phyloP scores from a whole-genome alignment of 164 flowering plant species.

The grape (Vitis vinifera) region DNA sequence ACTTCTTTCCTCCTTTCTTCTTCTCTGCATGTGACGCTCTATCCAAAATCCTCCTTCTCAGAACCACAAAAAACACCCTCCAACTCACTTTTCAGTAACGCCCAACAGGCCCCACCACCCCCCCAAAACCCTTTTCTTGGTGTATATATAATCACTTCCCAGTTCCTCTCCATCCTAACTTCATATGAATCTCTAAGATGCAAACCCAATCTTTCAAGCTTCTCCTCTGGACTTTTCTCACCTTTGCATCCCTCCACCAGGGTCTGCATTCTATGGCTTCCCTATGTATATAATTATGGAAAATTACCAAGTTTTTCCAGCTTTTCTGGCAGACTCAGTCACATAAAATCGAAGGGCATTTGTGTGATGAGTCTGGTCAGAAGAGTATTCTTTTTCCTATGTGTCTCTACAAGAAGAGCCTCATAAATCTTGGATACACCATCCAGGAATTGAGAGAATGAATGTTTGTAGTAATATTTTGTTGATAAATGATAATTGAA shows the following conservation, averaged over 20 bases:
- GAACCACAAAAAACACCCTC: neutral
- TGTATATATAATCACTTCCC: neutral
- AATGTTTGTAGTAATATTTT: neutral
- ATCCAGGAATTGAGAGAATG: neutral
- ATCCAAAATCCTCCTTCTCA: neutral
- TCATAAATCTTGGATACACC: neutral
- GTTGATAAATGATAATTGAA: neutral
- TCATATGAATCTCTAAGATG: constrained; percentile 12
- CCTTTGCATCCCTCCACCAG: constrained; percentile 18
- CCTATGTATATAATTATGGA: neutral
- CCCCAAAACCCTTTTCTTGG: neutral
- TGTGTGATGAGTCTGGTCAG: too few relatives aligned
- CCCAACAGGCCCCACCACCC: neutral
- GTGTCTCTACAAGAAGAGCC: too few relatives aligned
- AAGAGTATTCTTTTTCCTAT: too few relatives aligned
- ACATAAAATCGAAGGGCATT: too few relatives aligned
- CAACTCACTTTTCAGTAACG: too few relatives aligned
- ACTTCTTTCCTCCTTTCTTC: neutral
- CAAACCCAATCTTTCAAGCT: constrained; percentile 18
- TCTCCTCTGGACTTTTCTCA: constrained; percentile 17
- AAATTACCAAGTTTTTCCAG: neutral
- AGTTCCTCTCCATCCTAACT: neutral
- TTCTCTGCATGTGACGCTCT: constrained; percentile 7
- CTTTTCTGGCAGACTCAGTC: too few relatives aligned
- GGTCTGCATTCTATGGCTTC: constrained; percentile 18